A percentile compares a stretch with the other conserved stretches of the same genome.
These are phyloP conservation scores for Calonectria henricotiae DNA, from an alignment of 2,329 filamentous ascomycete genomes.

Conservation along the genomic window DNA sequence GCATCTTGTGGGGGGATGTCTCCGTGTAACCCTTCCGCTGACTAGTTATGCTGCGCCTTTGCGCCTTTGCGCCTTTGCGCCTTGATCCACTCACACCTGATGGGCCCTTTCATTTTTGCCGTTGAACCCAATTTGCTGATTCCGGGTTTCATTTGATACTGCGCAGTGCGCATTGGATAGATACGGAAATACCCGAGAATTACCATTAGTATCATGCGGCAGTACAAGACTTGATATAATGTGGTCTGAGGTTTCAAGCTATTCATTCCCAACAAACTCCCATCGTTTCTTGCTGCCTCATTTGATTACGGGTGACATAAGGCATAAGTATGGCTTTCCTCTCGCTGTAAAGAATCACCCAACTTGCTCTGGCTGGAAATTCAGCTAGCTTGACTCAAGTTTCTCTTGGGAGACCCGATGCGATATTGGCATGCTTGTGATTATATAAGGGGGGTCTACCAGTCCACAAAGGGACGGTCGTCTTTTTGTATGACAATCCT, in stretches of 20 bases:
- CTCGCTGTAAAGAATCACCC: neutral
- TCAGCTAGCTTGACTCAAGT: neutral
- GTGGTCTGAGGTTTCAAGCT: neutral
- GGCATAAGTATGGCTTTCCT: neutral
- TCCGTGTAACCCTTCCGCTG: conserved; percentile 3
- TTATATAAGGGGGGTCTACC: too few species aligned
- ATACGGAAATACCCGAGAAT: conserved; percentile 9
- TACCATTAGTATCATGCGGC: neutral
- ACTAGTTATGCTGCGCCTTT: neutral
- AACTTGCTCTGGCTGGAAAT: neutral
- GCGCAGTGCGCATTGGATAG: neutral
- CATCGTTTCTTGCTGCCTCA: neutral
- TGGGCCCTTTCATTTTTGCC: neutral
- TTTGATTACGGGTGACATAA: neutral
- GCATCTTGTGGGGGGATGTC: neutral
- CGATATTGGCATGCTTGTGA: neutral
- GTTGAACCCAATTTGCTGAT: neutral
- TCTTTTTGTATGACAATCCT: too few species aligned
- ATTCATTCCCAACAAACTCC: neutral
- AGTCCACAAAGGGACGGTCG: too few species aligned
- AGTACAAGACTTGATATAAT: neutral
- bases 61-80: conserved; percentile 14
- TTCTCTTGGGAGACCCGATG: neutral
- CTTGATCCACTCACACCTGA: conserved; percentile 19
- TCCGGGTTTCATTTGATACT: neutral